Percentiles rank a stretch among this genome's conserved stretches.
Evolutionary conservation across 1,139 yeast genomes (phyloP).

Genomic region (Kodamaea anthophila): DNA sequence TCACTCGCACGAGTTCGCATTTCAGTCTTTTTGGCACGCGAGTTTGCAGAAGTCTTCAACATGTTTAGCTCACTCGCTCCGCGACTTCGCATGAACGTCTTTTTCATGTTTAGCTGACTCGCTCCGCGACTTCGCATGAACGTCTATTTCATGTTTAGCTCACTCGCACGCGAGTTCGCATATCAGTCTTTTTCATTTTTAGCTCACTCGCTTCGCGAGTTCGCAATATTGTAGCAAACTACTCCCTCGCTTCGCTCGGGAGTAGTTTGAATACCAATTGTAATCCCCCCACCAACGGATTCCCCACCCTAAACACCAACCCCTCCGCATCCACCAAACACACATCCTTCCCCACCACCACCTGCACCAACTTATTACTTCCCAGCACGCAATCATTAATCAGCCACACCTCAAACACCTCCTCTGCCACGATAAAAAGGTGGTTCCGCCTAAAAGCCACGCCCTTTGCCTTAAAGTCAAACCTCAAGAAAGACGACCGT

Average conservation of each 20-base stretch:
- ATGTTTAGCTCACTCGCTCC: no score
- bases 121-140: no score
- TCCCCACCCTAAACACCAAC: constrained; percentile 56
- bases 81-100: no score
- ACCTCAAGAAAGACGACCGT: constrained; percentile 50
- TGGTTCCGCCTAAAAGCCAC: constrained; percentile 55
- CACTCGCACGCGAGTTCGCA: no score
- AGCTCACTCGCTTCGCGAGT: no score
- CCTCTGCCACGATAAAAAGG: constrained; percentile 59
- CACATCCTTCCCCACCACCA: constrained; percentile 66
- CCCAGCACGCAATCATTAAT: constrained; percentile 48
- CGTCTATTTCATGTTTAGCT: no score
- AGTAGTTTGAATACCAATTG: constrained; percentile 41
- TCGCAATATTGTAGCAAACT: no score
- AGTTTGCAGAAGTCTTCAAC: no score
- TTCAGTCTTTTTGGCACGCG: no score
- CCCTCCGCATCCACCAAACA: constrained; percentile 38
- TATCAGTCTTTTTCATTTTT: no score
- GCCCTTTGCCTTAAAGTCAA: constrained; percentile 55
- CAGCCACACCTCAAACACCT: constrained; percentile 64
- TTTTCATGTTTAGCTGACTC: no score
- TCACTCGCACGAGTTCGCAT: no score
- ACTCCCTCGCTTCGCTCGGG: background rate
- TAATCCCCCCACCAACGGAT: constrained; percentile 60
- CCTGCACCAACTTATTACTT: constrained; percentile 57